Evolutionary conservation across 306 rosid species (phyloP).

Genomic region (Morella rubra): DNA sequence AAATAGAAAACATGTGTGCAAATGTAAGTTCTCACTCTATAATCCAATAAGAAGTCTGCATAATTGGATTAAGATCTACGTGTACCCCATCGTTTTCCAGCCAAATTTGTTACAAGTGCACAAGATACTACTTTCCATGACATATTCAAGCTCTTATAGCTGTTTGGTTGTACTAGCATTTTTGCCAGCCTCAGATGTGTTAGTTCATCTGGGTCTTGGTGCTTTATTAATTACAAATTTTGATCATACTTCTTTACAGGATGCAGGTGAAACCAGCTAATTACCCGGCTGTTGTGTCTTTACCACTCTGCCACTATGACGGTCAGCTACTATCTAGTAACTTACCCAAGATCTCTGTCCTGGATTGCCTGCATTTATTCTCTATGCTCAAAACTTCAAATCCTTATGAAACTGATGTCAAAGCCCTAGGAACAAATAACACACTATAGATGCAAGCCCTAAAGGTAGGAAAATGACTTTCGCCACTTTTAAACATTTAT

Average conservation of each 20-base stretch:
- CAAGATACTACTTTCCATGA: constrained; percentile 5
- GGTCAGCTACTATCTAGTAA: constrained; percentile 50
- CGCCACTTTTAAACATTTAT: constrained; percentile 3
- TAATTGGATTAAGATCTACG: background rate
- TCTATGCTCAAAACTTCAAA: background rate
- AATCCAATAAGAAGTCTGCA: background rate
- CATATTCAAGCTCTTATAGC: constrained; percentile 3
- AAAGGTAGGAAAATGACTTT: background rate
- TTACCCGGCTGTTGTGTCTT: constrained; percentile 71
- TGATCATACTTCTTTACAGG: constrained; percentile 42
- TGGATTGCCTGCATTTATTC: background rate
- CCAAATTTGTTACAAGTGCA: background rate
- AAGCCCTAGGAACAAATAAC: background rate
- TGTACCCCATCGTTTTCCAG: background rate
- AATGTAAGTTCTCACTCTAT: background rate
- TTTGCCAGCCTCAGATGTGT: constrained; percentile 4
- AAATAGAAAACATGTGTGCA: background rate
- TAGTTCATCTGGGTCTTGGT: constrained; percentile 9
- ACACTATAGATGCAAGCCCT: background rate
- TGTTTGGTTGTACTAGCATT: background rate
- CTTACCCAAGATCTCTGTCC: constrained; percentile 9
- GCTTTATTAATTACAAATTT: constrained; percentile 18
- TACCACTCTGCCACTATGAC: constrained; percentile 85
- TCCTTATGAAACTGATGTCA: background rate
- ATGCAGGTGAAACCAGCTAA: constrained; percentile 72